Conservation (phyloP, 108 stramenopile genomes). For the Aurantiochytrium sp. region DNA sequence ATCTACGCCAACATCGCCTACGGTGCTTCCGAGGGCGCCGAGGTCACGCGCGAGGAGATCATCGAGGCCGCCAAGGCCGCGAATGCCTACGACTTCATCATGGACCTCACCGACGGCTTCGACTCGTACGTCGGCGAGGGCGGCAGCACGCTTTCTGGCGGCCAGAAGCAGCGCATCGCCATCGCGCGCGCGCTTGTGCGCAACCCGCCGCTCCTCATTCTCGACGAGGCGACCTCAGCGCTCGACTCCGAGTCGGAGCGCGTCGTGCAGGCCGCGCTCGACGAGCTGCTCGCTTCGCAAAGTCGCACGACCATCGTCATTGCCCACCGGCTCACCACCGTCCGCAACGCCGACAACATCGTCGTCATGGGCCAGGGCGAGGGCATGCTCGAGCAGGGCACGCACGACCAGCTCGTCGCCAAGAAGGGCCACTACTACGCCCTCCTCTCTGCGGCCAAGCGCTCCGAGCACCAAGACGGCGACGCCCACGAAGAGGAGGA, state of each 20-base stretch:
- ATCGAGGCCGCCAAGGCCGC: slow-evolving; percentile 56
- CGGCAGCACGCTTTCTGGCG: slow-evolving; percentile 48
- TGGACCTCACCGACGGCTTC: slow-evolving; percentile 49
- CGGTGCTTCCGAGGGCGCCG: slow-evolving; percentile 46
- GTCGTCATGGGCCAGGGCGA: slow-evolving; percentile 24
- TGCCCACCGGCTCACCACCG: slow-evolving; percentile 54
- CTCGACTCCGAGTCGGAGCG: slow-evolving; percentile 55
- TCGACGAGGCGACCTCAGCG: slow-evolving; percentile 63
- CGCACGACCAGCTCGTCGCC: slow-evolving; percentile 75
- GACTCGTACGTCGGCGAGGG: slow-evolving; percentile 51
- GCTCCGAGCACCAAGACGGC: background rate
- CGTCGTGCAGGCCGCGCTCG: slow-evolving; percentile 54
- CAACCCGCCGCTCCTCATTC: slow-evolving; percentile 47
- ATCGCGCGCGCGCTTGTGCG: slow-evolving; percentile 60
- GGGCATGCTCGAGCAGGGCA: slow-evolving; percentile 77
- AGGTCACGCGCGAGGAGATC: slow-evolving; percentile 28
- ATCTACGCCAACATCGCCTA: slow-evolving; percentile 83
- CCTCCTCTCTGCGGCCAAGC: slow-evolving; percentile 5
- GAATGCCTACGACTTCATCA: slow-evolving; percentile 69
- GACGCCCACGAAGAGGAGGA: background rate
- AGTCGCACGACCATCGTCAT: slow-evolving; percentile 45
- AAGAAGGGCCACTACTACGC: slow-evolving; percentile 22
- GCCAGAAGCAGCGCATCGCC: slow-evolving; percentile 62
- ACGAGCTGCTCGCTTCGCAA: slow-evolving; percentile 22
- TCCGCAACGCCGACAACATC: slow-evolving; percentile 23